Evolutionary conservation across 2,329 filamentous ascomycete genomes (phyloP).

Genomic region (Fusarium guadeloupense): DNA sequence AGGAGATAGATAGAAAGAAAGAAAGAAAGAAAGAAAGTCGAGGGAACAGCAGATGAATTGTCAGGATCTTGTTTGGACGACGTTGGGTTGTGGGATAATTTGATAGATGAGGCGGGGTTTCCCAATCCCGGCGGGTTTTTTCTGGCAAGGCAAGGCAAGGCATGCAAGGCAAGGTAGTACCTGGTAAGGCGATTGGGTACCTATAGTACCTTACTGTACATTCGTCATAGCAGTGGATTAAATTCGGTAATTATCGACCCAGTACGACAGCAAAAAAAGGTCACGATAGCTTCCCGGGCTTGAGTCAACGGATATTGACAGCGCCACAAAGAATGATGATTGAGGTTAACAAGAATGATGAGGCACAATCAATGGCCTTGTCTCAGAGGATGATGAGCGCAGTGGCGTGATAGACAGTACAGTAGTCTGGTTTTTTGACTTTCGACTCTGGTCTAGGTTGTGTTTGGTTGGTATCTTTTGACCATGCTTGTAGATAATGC

Average conservation of each 20-base stretch:
- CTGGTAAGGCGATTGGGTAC: slow-evolving; percentile 18
- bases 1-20: no score
- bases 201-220: no score
- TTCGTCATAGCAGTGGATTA: slow-evolving; percentile 28
- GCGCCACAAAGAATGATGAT: not conserved
- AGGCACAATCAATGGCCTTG: not conserved
- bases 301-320: not conserved
- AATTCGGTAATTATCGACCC: slow-evolving; percentile 26
- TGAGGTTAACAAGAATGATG: slow-evolving; percentile 4
- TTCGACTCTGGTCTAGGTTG: slow-evolving; percentile 11
- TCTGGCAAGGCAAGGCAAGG: no score
- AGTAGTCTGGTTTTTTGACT: slow-evolving; percentile 16
- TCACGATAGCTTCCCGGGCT: slow-evolving; percentile 31
- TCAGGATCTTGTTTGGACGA: slow-evolving; percentile 7
- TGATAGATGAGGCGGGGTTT: slow-evolving; percentile 35
- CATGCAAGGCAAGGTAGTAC: not conserved
- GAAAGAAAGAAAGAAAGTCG: no score
- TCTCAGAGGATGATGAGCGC: slow-evolving; percentile 20
- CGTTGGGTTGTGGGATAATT: slow-evolving; percentile 26
- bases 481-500: slow-evolving; percentile 31
- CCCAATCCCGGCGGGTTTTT: slow-evolving; percentile 16
- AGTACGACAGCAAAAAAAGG: not conserved
- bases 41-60: slow-evolving; percentile 20
- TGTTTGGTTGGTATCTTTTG: slow-evolving; percentile 19
- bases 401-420: slow-evolving; percentile 32